Evolutionary conservation across 2,329 filamentous ascomycete species (phyloP), one percentile per base, ranked within the genome.

Genomic region (Alternaria longipes): DNA sequence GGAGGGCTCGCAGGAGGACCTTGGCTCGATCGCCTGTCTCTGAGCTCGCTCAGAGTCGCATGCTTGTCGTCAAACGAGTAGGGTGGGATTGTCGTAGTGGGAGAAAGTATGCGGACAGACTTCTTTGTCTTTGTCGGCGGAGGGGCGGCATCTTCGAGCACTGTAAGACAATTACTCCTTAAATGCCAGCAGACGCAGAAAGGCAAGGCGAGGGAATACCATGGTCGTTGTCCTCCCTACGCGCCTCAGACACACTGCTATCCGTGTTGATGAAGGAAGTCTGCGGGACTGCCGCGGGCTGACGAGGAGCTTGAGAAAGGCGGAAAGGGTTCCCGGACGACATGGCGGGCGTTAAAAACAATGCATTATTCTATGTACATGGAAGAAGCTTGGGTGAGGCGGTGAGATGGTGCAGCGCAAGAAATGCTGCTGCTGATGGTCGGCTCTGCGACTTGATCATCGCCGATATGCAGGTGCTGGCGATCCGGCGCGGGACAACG

Each of bases 41-140:
- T 59, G 7, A 62, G 52, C 38, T 67, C 66, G 46, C 60, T 58
- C 22, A 59, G 60, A 51, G 64, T 64, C 45, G 59, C 64, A 54
- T 72, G 65, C 59, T 56, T 62, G 61, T 72, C 62, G 62, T 69
- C 62, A 54, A 66, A 60, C 32, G 76, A 67, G 69, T 76, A 73
- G 71, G 71, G 76, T 62, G 76, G 71, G 53, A 71, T 71, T 51
- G 76, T 75, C 26, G 74, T 72, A 36, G 79, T 74, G 41, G 80
- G 79, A 47, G 80, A 81, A 56, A 78, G 78, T 71, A 82, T 81
- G 71, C 89, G 87, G 62, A 91, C 89, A 71, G 72, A 72, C 68
- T 87, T 90, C 79, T 91, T 90, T 60, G 86, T 83, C 72, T 68
- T 72, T 59, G 69, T 66, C 60, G 63, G 60, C 64, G 52, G 53